Base-by-base conservation (phyloP, 2,329 filamentous ascomycete species). In the Phialophora expanda region DNA sequence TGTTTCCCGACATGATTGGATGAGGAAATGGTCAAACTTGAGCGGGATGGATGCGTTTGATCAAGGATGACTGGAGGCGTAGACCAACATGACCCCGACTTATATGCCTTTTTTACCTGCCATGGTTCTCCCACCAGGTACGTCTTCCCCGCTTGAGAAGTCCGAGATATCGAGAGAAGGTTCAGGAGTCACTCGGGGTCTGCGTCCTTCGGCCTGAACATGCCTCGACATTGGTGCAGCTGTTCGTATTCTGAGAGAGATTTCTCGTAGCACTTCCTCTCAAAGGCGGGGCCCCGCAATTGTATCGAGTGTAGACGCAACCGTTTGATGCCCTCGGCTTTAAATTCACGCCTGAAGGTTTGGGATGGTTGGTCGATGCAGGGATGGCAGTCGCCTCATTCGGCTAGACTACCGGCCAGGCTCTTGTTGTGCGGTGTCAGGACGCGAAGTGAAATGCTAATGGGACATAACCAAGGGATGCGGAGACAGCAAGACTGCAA, bases 1-100 rank as follows among this genome's bases (percentile, higher is more conserved):
- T 54, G 24, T 30, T n/a, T 54, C 51, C 51, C 12, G 51, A 54
- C 51, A 54, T 54, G 26, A 30, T 54, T 24, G 14, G 14, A 30
- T 8, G 20, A 26, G 20, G n/a, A 20, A 20, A 48, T 48, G 11
- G 32, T 12, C 9, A 20, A 7, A 20, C 17, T 48, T 48, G 6
- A n/a, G 44, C n/a, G 11, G 2, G 44, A 48, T 8, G 17, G 44
- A 48, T 8, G 17, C 5, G 44, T 7, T 34, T 34, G 32, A 34
- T 34, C 9, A 12, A 12, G 32, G 9, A 9, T 12, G 9, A 11
- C 32, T 12, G 32, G 9, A 34, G 32, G 3, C 3, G 32, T 34
- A 34, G 9, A 34, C 32, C 32, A 34, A 34, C 32, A 20, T 8
- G 11, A 48, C 22, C 44, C 11, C 44, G 22, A 48, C 44, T 48